A percentile compares a stretch with the other conserved stretches of the same genome.
Evolutionary conservation across 176 grass and related monocot species (phyloP).

Genomic region (Raddia guianensis): DNA sequence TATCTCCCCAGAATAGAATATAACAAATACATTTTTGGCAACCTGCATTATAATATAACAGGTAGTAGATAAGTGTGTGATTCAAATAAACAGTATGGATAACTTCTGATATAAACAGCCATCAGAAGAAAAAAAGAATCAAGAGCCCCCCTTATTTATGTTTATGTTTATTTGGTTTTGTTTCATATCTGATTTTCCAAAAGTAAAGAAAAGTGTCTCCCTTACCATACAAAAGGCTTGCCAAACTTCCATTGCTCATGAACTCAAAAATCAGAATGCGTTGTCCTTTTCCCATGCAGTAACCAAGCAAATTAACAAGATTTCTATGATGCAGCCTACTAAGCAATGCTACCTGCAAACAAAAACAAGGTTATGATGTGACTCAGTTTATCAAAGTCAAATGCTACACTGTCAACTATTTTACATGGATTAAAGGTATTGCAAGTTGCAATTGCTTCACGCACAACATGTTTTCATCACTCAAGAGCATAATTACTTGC

Average conservation of each 20-base stretch:
- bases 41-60: constrained; percentile 51
- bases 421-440: constrained; percentile 17
- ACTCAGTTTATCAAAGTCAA: constrained; percentile 30
- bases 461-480: constrained; percentile 28
- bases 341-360: constrained; percentile 82
- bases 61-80: background rate
- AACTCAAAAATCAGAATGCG: constrained; percentile 92
- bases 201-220: constrained; percentile 2
- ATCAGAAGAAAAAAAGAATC: background rate
- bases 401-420: constrained; percentile 24
- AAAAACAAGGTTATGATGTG: background rate
- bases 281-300: constrained; percentile 85
- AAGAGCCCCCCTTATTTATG: too few species aligned
- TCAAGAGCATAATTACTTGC: constrained; percentile 17
- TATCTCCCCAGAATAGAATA: constrained; percentile 96
- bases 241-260: constrained; percentile 96
- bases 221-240: constrained; percentile 87
- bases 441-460: constrained; percentile 20
- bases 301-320: constrained; percentile 99
- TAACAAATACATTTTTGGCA: constrained; percentile 83
- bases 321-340: constrained; percentile 98
- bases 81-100: constrained; percentile 17
- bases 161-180: background rate
- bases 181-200: background rate
- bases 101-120: constrained; percentile 8